Percentiles rank a stretch among this genome's conserved stretches.
Evolutionary conservation across 345 rosid genomes (phyloP).

Genomic region (Salix suchowensis): DNA sequence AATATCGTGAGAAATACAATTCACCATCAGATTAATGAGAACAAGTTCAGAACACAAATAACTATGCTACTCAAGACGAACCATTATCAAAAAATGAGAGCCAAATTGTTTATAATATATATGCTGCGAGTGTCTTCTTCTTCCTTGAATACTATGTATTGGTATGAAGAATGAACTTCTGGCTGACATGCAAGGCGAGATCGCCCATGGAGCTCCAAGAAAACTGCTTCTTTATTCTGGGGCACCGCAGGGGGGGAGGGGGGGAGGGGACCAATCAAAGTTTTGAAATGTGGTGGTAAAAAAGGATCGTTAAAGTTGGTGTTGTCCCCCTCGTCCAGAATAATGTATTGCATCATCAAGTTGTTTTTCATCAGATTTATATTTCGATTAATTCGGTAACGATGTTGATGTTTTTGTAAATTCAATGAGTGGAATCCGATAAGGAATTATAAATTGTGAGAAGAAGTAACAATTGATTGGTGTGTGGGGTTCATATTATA

Average conservation of each 20-base stretch:
- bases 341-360: conserved; percentile 9
- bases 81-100: background rate
- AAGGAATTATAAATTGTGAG: background rate
- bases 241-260: background rate
- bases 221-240: background rate
- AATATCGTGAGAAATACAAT: background rate
- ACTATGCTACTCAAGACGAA: background rate
- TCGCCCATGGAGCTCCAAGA: background rate
- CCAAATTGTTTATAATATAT: background rate
- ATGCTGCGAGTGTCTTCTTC: background rate
- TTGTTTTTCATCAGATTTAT: conserved; percentile 2
- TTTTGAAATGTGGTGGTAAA: conserved; percentile 22
- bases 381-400: conserved; percentile 30
- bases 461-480: background rate
- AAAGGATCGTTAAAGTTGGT: conserved; percentile 16
- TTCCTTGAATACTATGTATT: background rate
- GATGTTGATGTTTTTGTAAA: conserved; percentile 31
- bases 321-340: conserved; percentile 20
- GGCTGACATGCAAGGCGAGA: background rate
- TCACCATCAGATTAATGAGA: background rate
- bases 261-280: conserved; percentile 8
- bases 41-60: background rate
- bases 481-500: conserved; percentile 13
- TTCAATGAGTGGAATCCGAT: conserved; percentile 32
- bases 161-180: background rate